Base-by-base conservation (phyloP, 106 monocot genomes). In the Acorus calamus region DNA sequence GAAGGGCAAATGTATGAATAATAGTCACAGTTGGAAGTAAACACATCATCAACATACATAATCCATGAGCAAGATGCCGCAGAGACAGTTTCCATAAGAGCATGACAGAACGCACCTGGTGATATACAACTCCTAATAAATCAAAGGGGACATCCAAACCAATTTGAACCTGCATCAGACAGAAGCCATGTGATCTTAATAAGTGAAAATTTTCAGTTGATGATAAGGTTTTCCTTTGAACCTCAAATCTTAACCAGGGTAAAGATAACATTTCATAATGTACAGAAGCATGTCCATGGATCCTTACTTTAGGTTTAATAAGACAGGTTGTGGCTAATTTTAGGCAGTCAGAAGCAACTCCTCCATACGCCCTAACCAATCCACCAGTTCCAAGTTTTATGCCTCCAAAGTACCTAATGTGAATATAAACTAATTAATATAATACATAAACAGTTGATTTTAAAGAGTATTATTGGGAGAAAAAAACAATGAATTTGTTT, bases 301-400 rank as follows among this genome's bases (percentile, higher is more conserved):
- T 55, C 4, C 63, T 66, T 77, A 96, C 94, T 76, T 89, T 94
- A 53, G 94, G 86, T 80, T 87, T 90, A 6, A 90, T 76, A 74
- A 83, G 53, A 75, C 82, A 77, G 49, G 82, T 87, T 54, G 66
- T 54, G 44, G 76, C 94, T 71, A 74, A 71, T 80, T 79, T 81
- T 46, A 96, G 90, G 59, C 94, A 96, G 69, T 90, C 94, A 66
- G 80, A 79, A 69, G 94, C 78, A 76, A 85, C 82, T 10, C 94
- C 94, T 52, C 87, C 90, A 73, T 96, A 96, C 65, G 94, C 94
- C 74, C 94, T 79, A 48, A 82, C 82, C 48, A 90, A 55, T 55
- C 94, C 90, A 42, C 94, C 90, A 66, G 94, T 96, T 61, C 94
- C 94, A 68, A 96, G 73, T 80, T 96, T 85, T 80, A 90, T 96